Conservation (phyloP, 2,329 filamentous ascomycete genomes). For the Xylaria sp. region DNA sequence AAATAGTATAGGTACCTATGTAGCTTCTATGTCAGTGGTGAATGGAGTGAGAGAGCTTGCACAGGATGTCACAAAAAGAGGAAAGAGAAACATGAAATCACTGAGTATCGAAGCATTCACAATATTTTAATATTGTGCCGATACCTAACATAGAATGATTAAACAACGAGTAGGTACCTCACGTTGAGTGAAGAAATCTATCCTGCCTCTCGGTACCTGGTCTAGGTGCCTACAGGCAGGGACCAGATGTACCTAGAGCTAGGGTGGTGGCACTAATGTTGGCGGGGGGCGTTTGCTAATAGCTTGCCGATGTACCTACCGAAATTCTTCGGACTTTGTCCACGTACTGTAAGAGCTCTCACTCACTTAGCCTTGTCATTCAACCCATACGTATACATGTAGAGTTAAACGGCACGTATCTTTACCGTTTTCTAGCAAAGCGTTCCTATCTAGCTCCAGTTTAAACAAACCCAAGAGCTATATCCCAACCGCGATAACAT, state of each 20-base stretch:
- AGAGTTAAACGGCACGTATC: background rate
- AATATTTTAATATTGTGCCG: too few species aligned
- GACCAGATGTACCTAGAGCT: conserved; percentile 9
- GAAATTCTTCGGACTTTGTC: conserved; percentile 14
- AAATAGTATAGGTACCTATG: too few species aligned
- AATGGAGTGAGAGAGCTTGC: too few species aligned
- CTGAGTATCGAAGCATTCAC: too few species aligned
- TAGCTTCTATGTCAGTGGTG: too few species aligned
- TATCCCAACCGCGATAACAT: background rate
- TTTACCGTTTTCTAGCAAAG: background rate
- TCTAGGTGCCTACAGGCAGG: too few species aligned
- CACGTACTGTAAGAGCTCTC: conserved; percentile 5
- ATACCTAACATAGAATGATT: too few species aligned
- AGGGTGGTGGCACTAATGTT: conserved; percentile 26
- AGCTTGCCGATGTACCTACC: background rate
- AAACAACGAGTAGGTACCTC: too few species aligned
- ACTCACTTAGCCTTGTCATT: conserved; percentile 8
- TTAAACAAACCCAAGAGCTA: background rate
- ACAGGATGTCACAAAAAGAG: too few species aligned
- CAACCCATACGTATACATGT: background rate
- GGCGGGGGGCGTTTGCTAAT: conserved; percentile 23
- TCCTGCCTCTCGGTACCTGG: too few species aligned
- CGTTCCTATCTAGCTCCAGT: background rate
- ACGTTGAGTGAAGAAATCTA: too few species aligned
- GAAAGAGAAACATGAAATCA: too few species aligned